A percentile compares a stretch with the other conserved stretches of the same genome.
phyloP scores from a whole-genome alignment of 345 rosid species.

The Pistacia atlantica region DNA sequence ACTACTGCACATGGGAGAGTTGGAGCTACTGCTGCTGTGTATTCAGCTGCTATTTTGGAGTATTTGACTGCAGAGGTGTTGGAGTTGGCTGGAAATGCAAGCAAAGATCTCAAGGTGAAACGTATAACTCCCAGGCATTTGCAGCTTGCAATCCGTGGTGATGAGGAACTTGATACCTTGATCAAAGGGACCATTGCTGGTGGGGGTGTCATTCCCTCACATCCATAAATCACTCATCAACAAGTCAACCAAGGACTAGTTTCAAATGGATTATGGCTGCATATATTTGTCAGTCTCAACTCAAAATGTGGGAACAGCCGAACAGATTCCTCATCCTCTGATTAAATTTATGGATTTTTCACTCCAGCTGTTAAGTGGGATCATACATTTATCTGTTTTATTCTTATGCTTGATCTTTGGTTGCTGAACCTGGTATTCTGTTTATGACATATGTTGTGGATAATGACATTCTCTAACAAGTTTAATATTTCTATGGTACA shows the following conservation, averaged over 20 bases:
- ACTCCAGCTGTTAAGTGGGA: neutral
- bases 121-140: constrained; percentile 70
- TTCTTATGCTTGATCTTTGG: constrained; percentile 2
- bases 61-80: constrained; percentile 70
- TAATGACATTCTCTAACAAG: constrained; percentile 10
- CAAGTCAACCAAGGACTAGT: constrained; percentile 64
- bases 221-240: constrained; percentile 79
- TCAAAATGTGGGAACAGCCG: neutral
- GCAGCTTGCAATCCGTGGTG: constrained; percentile 75
- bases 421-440: constrained; percentile 14
- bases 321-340: neutral
- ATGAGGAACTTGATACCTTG: constrained; percentile 72
- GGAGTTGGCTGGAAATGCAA: constrained; percentile 73
- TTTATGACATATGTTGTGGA: constrained; percentile 21
- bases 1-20: constrained; percentile 70
- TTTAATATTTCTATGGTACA: neutral
- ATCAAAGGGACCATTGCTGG: constrained; percentile 84
- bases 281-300: neutral
- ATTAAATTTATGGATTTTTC: constrained; percentile 12
- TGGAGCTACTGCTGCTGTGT: constrained; percentile 76
- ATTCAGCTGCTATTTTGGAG: constrained; percentile 68
- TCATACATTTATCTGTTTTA: neutral
- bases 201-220: constrained; percentile 80
- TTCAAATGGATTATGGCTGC: neutral
- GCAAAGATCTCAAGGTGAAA: constrained; percentile 76